These are phyloP conservation scores for Teratosphaeriaceae sp. DNA, from an alignment of 2,329 filamentous ascomycete species.

Conservation along the genomic window DNA sequence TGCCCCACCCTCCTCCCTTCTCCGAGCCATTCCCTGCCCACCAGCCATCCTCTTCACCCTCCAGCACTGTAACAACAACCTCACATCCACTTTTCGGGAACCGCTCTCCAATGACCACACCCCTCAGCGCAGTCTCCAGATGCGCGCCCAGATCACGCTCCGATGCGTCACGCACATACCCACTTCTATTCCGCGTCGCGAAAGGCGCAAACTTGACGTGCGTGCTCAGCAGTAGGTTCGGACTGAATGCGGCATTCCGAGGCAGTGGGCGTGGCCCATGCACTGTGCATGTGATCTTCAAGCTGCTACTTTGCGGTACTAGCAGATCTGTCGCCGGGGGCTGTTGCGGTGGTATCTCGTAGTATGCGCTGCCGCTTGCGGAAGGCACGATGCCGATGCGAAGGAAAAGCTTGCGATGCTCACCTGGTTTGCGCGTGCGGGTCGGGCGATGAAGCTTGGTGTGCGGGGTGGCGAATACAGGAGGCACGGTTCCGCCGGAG, in stretches of 20 bases:
- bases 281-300: conserved; percentile 90
- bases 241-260: conserved; percentile 82
- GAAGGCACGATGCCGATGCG: conserved; percentile 90
- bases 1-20: conserved; percentile 57
- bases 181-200: conserved; percentile 71
- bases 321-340: neutral
- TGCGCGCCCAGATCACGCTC: conserved; percentile 89
- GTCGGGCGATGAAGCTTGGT: conserved; percentile 41
- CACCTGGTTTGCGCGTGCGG: conserved; percentile 58
- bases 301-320: conserved; percentile 45
- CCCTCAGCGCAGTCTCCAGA: conserved; percentile 81
- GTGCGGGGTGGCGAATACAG: conserved; percentile 56
- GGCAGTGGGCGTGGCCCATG: conserved; percentile 90
- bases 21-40: conserved; percentile 46
- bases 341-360: conserved; percentile 50
- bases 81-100: conserved; percentile 99
- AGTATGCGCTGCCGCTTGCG: conserved; percentile 86
- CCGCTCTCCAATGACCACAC: conserved; percentile 83
- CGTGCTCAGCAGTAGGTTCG: conserved; percentile 83
- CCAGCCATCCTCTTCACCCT: conserved; percentile 79
- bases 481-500: conserved; percentile 65
- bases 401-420: conserved; percentile 80
- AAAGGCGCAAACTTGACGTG: conserved; percentile 97
- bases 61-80: conserved; percentile 84
- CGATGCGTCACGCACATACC: conserved; percentile 76